These are phyloP conservation scores for Lipomyces sp. DNA, from an alignment of 805 yeast species.

Conservation along the genomic window DNA sequence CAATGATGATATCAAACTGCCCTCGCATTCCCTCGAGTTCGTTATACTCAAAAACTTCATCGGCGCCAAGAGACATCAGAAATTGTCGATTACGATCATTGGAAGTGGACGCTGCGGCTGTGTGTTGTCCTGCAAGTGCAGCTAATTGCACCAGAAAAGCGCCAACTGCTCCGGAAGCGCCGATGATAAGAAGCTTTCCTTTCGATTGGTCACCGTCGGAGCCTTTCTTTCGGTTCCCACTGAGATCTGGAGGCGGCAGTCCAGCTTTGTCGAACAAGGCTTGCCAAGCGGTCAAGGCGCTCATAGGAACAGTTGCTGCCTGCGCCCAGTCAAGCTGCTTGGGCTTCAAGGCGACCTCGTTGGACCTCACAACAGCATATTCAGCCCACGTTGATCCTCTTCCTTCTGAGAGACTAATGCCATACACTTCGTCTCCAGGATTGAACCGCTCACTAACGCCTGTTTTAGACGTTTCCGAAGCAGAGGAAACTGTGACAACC, in stretches of 20 bases:
- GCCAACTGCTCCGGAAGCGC: slow-evolving; percentile 2
- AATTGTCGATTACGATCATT: slow-evolving; percentile 5
- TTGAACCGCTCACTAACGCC: background rate
- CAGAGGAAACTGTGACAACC: background rate
- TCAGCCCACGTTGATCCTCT: slow-evolving; percentile 6
- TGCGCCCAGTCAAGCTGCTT: slow-evolving; percentile 3
- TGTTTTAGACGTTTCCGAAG: background rate
- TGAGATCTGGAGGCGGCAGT: background rate
- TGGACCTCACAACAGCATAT: background rate
- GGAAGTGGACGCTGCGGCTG: slow-evolving; percentile 3
- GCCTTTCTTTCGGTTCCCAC: background rate
- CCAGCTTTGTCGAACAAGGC: slow-evolving; percentile 5
- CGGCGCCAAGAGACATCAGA: slow-evolving; percentile 2
- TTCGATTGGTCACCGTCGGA: background rate
- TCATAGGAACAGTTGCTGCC: slow-evolving; percentile 3
- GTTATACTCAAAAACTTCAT: background rate
- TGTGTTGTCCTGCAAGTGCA: slow-evolving; percentile 2
- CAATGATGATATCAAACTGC: background rate
- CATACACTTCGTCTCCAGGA: slow-evolving; percentile 5
- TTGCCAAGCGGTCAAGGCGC: slow-evolving; percentile 10
- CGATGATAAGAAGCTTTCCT: background rate
- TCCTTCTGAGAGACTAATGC: background rate
- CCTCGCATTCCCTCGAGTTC: slow-evolving; percentile 1
- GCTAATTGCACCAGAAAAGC: slow-evolving; percentile 1
- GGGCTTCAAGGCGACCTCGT: background rate